Evolutionary conservation across 306 rosid species (phyloP), one percentile per base, ranked within the genome.

Genomic region (Cotoneaster glaucophyllus): DNA sequence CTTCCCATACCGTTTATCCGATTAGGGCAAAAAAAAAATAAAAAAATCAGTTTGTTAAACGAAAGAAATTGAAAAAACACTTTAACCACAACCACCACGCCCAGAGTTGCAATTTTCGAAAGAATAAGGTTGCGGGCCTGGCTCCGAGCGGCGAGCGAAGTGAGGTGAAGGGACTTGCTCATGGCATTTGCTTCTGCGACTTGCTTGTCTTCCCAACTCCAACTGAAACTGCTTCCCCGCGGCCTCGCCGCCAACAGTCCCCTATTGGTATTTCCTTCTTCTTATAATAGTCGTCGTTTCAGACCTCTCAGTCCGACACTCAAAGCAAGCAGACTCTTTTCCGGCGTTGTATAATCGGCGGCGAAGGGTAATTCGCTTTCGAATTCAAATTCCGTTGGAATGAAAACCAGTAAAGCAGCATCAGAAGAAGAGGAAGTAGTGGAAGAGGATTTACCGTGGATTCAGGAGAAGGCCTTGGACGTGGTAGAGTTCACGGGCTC

Each of bases 401-500:
- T 52, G 59, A 82, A 78, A 69, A n/a, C 31, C 29, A 56, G 68
- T 24, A 59, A 44, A 3, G 10, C 76, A 34, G 75, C 63, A 11
- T 70, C 34, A 8, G 93, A 80, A 28, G 95, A 89, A 78, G 93
- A 86, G 44, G 97, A 79, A 52, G 63, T 63, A 11, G 74, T 48
- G 13, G 93, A 82, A 78, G 98, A 90, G 76, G 97, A 92, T 67
- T 76, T 94, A 17, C 97, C 98, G 0, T 92, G 98, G 98, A 87
- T 92, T 86, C 97, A 92, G 82, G 98, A 94, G 64, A 92, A 94
- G 85, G 96, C 98, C 53, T 64, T 92, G 78, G 98, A 94, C 89
- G 62, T 94, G 0, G 97, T 94, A 39, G 98, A 94, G 79, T 94
- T 92, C 90, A 88, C 98, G 0, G 98, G 98, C 37, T 87, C 98